Base-by-base conservation (phyloP, 2,329 filamentous ascomycete genomes). In the Cercospora citrullina region DNA sequence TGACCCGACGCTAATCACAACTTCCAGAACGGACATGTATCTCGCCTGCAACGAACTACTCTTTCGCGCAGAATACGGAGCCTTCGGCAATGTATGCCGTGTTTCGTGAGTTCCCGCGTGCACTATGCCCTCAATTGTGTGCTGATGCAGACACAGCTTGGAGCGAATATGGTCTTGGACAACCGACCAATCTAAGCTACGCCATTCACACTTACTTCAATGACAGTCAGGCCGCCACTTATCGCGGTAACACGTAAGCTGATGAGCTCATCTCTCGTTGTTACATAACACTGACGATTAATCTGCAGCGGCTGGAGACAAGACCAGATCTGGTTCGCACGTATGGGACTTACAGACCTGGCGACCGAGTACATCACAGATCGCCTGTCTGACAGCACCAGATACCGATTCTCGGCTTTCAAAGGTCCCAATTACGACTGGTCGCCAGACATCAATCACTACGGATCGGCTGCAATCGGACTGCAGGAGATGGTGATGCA, bases 161-260 rank as follows among this genome's bases (percentile, higher is more conserved):
- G 51, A 30, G 23, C 23, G 51, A 55, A 28, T 55, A 55, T 30
- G 51, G 51, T n/a, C 51, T 55, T 30, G 51, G 51, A 26, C 51
- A 55, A 28, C 51, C 51, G 7, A 55, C 51, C 3, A 30, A 55
- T n/a, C 51, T 55, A 5, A 26, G 23, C 23, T 55, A n/a, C 51
- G 51, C 51, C 51, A 55, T 55, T 8, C 51, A 55, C 23, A 55
- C 51, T 6, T 55, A 55, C 51, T 55, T 55, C 51, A 55, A 55
- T 4, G 51, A 55, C 23, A 55, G 26, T 8, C 26, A 26, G 16
- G n/a, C 51, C 16, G 51, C 51, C 23, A 16, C 51, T 21, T 55
- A 55, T 21, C 51, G 21, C 23, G 51, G 23, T 6, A 48, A 48
- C 7, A 48, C 42, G 42, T 48, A 21, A 48, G 42, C 39, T 45